Base-by-base conservation (phyloP, 129 eudicot genomes). In the Escallonia rubra region DNA sequence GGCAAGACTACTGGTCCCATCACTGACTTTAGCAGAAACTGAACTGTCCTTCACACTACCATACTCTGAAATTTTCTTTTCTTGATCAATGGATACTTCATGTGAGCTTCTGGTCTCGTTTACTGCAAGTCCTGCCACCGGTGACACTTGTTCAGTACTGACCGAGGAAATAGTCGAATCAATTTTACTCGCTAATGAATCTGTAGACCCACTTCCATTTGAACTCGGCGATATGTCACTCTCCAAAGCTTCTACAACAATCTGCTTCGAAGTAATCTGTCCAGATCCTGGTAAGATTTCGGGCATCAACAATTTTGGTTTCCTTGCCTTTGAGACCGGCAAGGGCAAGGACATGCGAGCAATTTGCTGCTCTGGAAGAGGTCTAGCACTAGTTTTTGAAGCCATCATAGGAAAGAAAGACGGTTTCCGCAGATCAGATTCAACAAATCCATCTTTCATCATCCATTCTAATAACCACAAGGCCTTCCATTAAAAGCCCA, bases 1-100 rank as follows among this genome's bases (percentile, higher is more conserved):
- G 14, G 73, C 80, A 52, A 79, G 60, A 64, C 76, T 69, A 53
- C 81, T 59, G 38, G 76, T 60, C 6, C 75, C 81, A 65, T 71
- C 81, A 38, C 77, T 63, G 10, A 67, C 63, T 61, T 71, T 71
- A 23, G 76, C 76, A 41, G 76, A 71, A 8, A 47, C 77, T 39
- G 78, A 63, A 62, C 64, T 68, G 38, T 68, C 56, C 65, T 79
- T 73, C 59, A 79, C 63, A 57, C 58, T 69, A 57, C 67, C 75
- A 23, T 52, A 40, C 67, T 71, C 75, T 4, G 61, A 43, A n/a
- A 66, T 41, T 52, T 64, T 79, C 76, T 69, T 79, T 44, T 71
- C 75, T 41, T 61, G 67, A 51, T 61, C 75, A 34, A 8, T 50
- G 23, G 48, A 8, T 15, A 10, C 43, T 47, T 71, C 76, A 13